Evolutionary conservation across 495 filamentous ascomycete genomes (phyloP).

Genomic region (Penicillium steckii): DNA sequence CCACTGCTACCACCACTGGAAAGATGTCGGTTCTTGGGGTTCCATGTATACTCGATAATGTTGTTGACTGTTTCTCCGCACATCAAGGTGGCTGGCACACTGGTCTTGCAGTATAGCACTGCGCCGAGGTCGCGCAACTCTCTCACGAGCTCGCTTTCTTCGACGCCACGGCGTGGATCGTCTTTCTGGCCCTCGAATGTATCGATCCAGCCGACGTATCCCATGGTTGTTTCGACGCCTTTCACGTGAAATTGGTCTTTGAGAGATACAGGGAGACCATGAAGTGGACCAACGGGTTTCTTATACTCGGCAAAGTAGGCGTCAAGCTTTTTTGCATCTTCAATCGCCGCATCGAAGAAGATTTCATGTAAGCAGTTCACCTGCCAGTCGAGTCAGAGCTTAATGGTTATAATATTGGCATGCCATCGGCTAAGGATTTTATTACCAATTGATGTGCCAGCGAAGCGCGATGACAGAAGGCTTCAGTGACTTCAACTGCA

Average conservation of each 20-base stretch:
- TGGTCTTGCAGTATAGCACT: conserved; percentile 65
- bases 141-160: conserved; percentile 51
- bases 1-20: conserved; percentile 58
- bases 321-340: conserved; percentile 59
- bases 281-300: conserved; percentile 54
- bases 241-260: conserved; percentile 74
- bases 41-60: conserved; percentile 51
- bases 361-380: conserved; percentile 62
- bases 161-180: conserved; percentile 32
- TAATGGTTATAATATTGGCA: too few species aligned
- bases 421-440: neutral
- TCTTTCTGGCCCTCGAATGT: conserved; percentile 50
- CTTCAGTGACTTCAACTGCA: conserved; percentile 50
- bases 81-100: conserved; percentile 62
- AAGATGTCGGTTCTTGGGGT: conserved; percentile 48
- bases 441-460: conserved; percentile 56
- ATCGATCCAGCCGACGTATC: conserved; percentile 53
- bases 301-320: conserved; percentile 48
- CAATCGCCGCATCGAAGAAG: conserved; percentile 61
- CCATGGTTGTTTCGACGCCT: conserved; percentile 64
- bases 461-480: conserved; percentile 57
- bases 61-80: conserved; percentile 57
- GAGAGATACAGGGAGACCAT: conserved; percentile 64
- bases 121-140: conserved; percentile 59
- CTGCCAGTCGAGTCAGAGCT: too few species aligned